Evolutionary conservation across 768 basidiomycete genomes (phyloP).

Genomic region (Phlebiopsis gigantea): DNA sequence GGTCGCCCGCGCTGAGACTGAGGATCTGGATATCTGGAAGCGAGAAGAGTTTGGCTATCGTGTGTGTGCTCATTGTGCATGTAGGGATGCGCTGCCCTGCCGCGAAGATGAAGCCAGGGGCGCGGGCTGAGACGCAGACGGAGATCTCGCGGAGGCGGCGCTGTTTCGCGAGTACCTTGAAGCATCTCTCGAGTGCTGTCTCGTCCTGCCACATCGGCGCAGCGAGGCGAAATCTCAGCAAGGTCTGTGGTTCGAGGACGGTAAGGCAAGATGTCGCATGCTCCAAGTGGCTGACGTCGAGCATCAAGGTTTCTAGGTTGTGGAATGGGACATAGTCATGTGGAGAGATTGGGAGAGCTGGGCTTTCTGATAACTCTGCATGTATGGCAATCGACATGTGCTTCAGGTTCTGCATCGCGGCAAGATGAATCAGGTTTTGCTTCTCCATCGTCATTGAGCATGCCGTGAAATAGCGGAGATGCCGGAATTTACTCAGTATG

Average conservation of each 20-base stretch:
- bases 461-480: background rate
- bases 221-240: slow-evolving; percentile 1
- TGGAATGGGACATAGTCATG: background rate
- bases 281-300: slow-evolving; percentile 4
- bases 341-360: background rate
- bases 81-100: background rate
- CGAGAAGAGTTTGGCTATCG: background rate
- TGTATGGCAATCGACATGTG: background rate
- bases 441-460: slow-evolving; percentile 4
- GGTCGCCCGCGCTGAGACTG: slow-evolving; percentile 3
- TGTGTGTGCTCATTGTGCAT: background rate
- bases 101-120: background rate
- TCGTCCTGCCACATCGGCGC: slow-evolving; percentile 1
- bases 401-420: background rate
- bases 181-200: background rate
- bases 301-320: background rate
- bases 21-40: background rate
- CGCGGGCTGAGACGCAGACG: background rate
- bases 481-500: background rate
- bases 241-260: background rate
- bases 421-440: background rate
- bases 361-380: background rate
- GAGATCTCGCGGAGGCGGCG: background rate
- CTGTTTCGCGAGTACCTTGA: background rate
- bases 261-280: slow-evolving; percentile 2